Percentiles rank a stretch among this genome's conserved stretches.
phyloP scores from a whole-genome alignment of 164 flowering plant genomes.

The Vitis labrusca region DNA sequence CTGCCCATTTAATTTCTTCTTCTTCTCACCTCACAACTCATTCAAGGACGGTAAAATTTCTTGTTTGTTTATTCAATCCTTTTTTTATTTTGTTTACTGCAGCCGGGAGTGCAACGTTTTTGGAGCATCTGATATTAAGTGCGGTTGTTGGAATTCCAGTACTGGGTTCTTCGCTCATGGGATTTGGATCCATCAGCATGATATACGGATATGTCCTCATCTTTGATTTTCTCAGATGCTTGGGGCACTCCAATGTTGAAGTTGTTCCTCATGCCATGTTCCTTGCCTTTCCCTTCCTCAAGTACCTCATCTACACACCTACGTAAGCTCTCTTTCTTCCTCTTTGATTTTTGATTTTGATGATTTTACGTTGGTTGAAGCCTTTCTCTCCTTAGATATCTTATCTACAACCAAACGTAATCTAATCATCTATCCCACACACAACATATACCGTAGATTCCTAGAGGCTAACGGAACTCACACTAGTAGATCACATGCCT shows the following conservation, averaged over 20 bases:
- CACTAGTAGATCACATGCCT: too few species aligned
- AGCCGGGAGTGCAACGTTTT: conserved; percentile 71
- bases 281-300: conserved; percentile 56
- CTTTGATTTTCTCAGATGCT: conserved; percentile 77
- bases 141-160: conserved; percentile 60
- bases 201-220: conserved; percentile 50
- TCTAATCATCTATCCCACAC: too few species aligned
- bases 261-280: conserved; percentile 53
- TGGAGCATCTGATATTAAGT: conserved; percentile 66
- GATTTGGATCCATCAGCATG: conserved; percentile 56
- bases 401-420: too few species aligned
- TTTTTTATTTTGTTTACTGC: conserved; percentile 21
- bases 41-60: too few species aligned
- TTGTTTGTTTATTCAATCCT: not conserved
- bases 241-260: conserved; percentile 82
- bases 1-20: not conserved
- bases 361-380: too few species aligned
- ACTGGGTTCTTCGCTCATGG: conserved; percentile 48
- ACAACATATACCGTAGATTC: too few species aligned
- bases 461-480: too few species aligned
- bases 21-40: not conserved
- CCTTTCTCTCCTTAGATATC: too few species aligned
- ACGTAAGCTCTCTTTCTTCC: conserved; percentile 49
- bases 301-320: conserved; percentile 68
- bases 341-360: too few species aligned